A percentile compares a stretch with the other conserved stretches of the same genome.
Conservation (phyloP, 2,329 filamentous ascomycete species). For the Claviceps humidiphila region DNA sequence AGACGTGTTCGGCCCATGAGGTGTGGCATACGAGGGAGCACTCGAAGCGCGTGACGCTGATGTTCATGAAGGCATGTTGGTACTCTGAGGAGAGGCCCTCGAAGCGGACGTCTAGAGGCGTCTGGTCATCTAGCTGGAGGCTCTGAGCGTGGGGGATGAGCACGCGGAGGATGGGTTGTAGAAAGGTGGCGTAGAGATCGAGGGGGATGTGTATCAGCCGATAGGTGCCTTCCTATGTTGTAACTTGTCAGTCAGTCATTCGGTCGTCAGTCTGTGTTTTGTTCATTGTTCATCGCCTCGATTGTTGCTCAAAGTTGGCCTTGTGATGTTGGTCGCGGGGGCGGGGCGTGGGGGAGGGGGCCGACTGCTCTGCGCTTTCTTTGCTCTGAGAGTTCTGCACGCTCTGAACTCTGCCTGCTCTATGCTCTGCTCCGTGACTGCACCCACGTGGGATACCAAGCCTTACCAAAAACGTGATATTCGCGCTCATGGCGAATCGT, state of each 20-base stretch:
- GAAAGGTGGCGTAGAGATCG: constrained; percentile 59
- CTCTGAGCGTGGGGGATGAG: constrained; percentile 53
- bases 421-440: too few relatives aligned
- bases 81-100: constrained; percentile 37
- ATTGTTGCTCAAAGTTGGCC: too few relatives aligned
- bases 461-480: constrained; percentile 42
- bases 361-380: neutral
- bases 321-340: too few relatives aligned
- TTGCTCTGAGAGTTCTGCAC: neutral
- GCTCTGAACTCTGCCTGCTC: too few relatives aligned
- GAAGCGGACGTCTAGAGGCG: constrained; percentile 23
- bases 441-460: neutral
- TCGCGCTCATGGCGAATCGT: constrained; percentile 36
- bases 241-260: too few relatives aligned
- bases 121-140: constrained; percentile 19
- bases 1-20: constrained; percentile 59
- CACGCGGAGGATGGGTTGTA: constrained; percentile 78
- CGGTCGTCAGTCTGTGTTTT: neutral
- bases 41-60: constrained; percentile 84
- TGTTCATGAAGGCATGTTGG: constrained; percentile 75
- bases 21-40: constrained; percentile 84
- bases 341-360: too few relatives aligned
- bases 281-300: neutral
- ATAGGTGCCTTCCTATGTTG: constrained; percentile 62
- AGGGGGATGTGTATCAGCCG: constrained; percentile 85